Evolutionary conservation across 2,329 filamentous ascomycete genomes (phyloP).

Genomic region (Alternaria burnsii): DNA sequence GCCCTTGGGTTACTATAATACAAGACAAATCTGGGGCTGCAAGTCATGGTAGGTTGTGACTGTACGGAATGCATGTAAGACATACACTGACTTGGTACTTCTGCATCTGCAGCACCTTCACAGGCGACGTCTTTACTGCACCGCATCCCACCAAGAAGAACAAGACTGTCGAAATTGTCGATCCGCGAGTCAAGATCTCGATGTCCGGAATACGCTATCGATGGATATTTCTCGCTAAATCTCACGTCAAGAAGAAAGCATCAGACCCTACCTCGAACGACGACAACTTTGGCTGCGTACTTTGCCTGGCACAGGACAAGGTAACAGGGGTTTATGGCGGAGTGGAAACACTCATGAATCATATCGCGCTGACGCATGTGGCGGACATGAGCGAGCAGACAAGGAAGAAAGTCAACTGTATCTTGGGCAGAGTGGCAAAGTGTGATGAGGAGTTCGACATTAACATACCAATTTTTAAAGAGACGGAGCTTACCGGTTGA

Average conservation of each 20-base stretch:
- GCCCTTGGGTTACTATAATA: conserved; percentile 49
- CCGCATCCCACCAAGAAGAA: conserved; percentile 36
- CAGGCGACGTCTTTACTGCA: conserved; percentile 36
- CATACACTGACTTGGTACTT: background rate
- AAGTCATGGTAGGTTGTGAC: conserved; percentile 28
- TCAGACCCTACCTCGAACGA: conserved; percentile 13
- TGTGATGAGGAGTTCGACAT: conserved; percentile 50
- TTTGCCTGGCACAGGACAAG: conserved; percentile 45
- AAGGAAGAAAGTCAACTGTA: conserved; percentile 43
- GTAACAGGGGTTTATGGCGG: conserved; percentile 48
- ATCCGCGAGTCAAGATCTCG: conserved; percentile 37
- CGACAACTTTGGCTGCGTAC: conserved; percentile 48
- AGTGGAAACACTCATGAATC: conserved; percentile 52
- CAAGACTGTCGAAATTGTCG: conserved; percentile 40
- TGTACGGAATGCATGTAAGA: background rate
- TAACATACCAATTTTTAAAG: conserved; percentile 41
- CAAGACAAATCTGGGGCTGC: conserved; percentile 47
- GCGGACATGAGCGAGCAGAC: conserved; percentile 38
- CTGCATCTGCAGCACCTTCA: conserved; percentile 29
- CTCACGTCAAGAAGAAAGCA: conserved; percentile 36
- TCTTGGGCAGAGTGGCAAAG: conserved; percentile 47
- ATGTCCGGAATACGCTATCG: conserved; percentile 45
- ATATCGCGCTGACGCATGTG: conserved; percentile 49
- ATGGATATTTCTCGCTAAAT: conserved; percentile 53
- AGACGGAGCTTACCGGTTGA: conserved; percentile 12